Percentiles rank a stretch among this genome's conserved stretches.
Evolutionary conservation across 139 green algal species (phyloP).

Genomic region (Raphidocelis subcapitata): DNA sequence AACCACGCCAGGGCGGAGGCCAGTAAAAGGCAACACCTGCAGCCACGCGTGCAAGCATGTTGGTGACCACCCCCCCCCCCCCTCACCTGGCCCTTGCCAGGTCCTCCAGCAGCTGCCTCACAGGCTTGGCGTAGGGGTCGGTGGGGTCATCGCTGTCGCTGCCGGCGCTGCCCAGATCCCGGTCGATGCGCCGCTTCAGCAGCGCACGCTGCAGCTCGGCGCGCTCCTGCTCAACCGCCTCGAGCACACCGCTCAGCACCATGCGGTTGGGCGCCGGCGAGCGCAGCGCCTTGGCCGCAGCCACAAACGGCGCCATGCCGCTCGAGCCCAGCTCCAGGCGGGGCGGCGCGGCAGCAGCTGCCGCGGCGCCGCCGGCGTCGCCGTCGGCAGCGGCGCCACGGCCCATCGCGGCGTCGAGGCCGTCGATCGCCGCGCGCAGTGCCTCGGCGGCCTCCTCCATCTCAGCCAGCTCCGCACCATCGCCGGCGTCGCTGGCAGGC

Average conservation of each 20-base stretch:
- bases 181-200: background rate
- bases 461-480: no score
- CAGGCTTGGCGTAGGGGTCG: background rate
- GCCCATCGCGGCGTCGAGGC: no score
- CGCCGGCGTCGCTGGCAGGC: no score
- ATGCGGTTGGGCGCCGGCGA: background rate
- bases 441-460: no score
- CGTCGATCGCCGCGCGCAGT: no score
- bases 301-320: constrained; percentile 4
- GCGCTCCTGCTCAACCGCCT: constrained; percentile 17
- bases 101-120: background rate
- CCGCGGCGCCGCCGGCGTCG: background rate
- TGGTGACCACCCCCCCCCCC: background rate
- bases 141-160: background rate
- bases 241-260: constrained; percentile 11
- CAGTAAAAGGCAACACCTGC: no score
- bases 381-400: background rate
- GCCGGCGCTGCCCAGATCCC: no score
- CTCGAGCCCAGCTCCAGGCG: constrained; percentile 3
- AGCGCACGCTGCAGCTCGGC: constrained; percentile 8
- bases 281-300: constrained; percentile 11
- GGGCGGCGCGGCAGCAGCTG: background rate
- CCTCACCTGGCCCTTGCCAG: background rate
- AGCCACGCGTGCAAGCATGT: background rate
- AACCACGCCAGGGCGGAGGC: no score